phyloP scores from a whole-genome alignment of 2,329 filamentous ascomycete genomes.

The Ophiosphaerella herpotricha region DNA sequence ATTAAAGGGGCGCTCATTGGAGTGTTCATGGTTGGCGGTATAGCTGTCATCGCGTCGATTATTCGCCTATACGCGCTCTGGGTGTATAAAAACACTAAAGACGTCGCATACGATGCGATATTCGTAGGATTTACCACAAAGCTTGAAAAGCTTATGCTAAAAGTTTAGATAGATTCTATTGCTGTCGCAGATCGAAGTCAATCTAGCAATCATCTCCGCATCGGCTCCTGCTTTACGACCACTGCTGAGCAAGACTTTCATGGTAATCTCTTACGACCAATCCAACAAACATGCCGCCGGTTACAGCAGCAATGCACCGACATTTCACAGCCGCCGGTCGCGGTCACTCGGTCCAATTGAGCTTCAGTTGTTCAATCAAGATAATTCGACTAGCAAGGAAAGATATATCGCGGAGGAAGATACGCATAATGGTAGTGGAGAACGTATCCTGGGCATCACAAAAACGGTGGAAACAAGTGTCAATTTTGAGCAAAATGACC shows the following conservation, averaged over 20 bases:
- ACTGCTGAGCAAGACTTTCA: constrained; percentile 29
- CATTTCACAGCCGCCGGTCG: neutral
- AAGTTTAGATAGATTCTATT: constrained; percentile 24
- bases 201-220: constrained; percentile 48
- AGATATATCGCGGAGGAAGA: neutral
- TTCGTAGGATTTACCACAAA: constrained; percentile 6
- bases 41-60: constrained; percentile 26
- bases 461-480: constrained; percentile 10
- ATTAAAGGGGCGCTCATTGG: constrained; percentile 17
- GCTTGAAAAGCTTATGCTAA: neutral
- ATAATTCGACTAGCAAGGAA: constrained; percentile 1
- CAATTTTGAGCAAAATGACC: neutral
- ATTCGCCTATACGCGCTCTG: constrained; percentile 23
- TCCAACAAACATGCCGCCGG: constrained; percentile 1
- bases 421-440: constrained; percentile 12
- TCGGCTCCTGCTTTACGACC: constrained; percentile 47
- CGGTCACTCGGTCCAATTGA: constrained; percentile 10
- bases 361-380: constrained; percentile 6
- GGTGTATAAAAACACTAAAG: constrained; percentile 20
- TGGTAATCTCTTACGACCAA: constrained; percentile 1
- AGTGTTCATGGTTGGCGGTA: constrained; percentile 23
- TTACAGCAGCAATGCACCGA: neutral
- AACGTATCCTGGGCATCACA: constrained; percentile 19
- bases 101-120: constrained; percentile 19
- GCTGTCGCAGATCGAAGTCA: constrained; percentile 51